phyloP scores from a whole-genome alignment of 345 rosid species.

The Barbarea vulgaris region DNA sequence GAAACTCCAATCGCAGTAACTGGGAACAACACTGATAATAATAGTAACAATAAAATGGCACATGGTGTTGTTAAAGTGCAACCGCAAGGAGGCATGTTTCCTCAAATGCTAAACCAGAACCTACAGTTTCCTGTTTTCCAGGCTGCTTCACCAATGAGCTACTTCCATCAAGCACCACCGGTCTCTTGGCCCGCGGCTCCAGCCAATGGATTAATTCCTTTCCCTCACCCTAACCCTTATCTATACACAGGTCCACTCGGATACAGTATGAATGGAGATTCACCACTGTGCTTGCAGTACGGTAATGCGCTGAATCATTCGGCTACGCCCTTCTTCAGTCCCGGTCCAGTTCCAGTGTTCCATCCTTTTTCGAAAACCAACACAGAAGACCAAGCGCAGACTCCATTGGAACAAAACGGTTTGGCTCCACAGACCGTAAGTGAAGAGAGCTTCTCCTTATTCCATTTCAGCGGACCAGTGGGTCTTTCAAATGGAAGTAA shows the following conservation, averaged over 20 bases:
- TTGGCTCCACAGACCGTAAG: conserved; percentile 13
- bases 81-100: conserved; percentile 47
- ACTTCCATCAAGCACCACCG: conserved; percentile 67
- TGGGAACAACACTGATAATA: conserved; percentile 40
- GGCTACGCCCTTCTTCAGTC: conserved; percentile 51
- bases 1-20: conserved; percentile 39
- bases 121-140: conserved; percentile 64
- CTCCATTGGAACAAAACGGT: conserved; percentile 20
- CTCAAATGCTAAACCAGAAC: conserved; percentile 57
- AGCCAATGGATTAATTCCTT: conserved; percentile 61
- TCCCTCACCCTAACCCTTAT: conserved; percentile 60
- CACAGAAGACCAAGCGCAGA: conserved; percentile 46
- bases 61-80: conserved; percentile 38
- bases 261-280: conserved; percentile 47
- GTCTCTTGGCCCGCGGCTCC: conserved; percentile 75
- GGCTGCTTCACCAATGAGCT: conserved; percentile 67
- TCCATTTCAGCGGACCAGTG: conserved; percentile 87
- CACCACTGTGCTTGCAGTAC: conserved; percentile 52
- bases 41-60: conserved; percentile 11
- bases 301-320: conserved; percentile 50
- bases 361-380: conserved; percentile 54
- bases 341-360: conserved; percentile 58
- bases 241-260: conserved; percentile 59
- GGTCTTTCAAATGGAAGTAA: conserved; percentile 58
- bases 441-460: conserved; percentile 65